Conservation (phyloP, 495 filamentous ascomycete species). For the Lentithecium fluviatile region DNA sequence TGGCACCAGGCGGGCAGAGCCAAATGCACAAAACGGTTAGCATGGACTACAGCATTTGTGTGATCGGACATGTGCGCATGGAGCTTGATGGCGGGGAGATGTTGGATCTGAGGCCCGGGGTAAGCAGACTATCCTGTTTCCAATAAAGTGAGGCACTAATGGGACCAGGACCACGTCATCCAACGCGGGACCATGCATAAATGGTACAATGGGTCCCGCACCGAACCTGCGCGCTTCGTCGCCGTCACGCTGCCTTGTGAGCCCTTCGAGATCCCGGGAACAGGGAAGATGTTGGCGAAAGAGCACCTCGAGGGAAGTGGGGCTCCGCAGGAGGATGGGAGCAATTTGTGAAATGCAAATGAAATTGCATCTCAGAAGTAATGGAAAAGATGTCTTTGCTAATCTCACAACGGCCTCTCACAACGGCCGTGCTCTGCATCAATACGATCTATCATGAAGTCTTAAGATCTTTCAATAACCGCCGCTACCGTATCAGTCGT, state of each 20-base stretch:
- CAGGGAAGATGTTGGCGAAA: constrained; percentile 22
- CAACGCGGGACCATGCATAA: too few relatives aligned
- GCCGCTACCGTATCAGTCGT: not conserved
- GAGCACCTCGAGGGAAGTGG: constrained; percentile 12
- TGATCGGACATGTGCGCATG: too few relatives aligned
- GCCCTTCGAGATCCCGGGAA: constrained; percentile 31
- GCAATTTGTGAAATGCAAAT: not conserved
- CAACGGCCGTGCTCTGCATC: not conserved
- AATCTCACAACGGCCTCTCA: constrained; percentile 11
- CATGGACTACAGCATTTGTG: too few relatives aligned
- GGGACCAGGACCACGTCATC: too few relatives aligned
- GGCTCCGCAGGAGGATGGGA: constrained; percentile 9
- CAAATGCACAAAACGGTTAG: too few relatives aligned
- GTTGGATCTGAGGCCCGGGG: too few relatives aligned
- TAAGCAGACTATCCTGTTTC: too few relatives aligned
- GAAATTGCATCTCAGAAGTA: not conserved
- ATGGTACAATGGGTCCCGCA: constrained; percentile 30
- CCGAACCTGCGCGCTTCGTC: constrained; percentile 34
- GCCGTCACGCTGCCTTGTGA: constrained; percentile 30
- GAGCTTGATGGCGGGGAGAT: too few relatives aligned
- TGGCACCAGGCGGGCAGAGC: too few relatives aligned
- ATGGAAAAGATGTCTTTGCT: constrained; percentile 1
- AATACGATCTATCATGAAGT: not conserved
- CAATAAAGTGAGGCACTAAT: too few relatives aligned
- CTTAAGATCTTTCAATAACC: not conserved